These are phyloP conservation scores for Ceraceosorus bombacis DNA, from an alignment of 1,284 basidiomycete genomes.

Conservation along the genomic window DNA sequence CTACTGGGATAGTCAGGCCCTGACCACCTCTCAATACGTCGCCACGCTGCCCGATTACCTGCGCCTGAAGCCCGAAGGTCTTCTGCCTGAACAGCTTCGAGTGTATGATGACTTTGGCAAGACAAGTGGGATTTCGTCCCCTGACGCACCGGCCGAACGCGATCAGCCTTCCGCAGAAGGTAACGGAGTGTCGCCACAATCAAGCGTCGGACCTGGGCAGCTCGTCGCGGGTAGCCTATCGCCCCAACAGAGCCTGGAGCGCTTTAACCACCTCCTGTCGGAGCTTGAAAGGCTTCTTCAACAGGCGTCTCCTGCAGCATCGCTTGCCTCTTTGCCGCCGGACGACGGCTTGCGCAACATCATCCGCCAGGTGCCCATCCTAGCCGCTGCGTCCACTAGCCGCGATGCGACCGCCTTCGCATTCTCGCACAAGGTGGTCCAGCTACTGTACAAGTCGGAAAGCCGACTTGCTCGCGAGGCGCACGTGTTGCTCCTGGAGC, in stretches of 20 bases:
- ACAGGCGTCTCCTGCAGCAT: slow-evolving; percentile 23
- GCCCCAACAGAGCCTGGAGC: slow-evolving; percentile 46
- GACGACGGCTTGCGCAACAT: slow-evolving; percentile 79
- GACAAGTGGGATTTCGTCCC: neutral
- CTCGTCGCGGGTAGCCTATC: slow-evolving; percentile 8
- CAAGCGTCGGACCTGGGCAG: neutral
- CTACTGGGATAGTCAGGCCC: slow-evolving; percentile 41
- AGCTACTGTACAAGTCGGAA: slow-evolving; percentile 46
- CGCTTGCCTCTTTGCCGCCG: slow-evolving; percentile 52
- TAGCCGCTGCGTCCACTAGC: slow-evolving; percentile 69
- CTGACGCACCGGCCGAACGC: slow-evolving; percentile 14
- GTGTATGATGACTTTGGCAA: slow-evolving; percentile 86
- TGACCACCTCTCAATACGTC: slow-evolving; percentile 60
- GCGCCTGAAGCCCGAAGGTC: slow-evolving; percentile 72
- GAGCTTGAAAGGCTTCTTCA: slow-evolving; percentile 41
- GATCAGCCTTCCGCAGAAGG: slow-evolving; percentile 16
- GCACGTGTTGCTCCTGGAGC: slow-evolving; percentile 81
- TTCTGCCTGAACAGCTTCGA: slow-evolving; percentile 71
- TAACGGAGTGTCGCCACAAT: too few relatives aligned
- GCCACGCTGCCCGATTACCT: slow-evolving; percentile 79
- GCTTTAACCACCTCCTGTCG: slow-evolving; percentile 40
- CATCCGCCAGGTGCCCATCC: slow-evolving; percentile 69
- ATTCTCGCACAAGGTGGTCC: slow-evolving; percentile 88
- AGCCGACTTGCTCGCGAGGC: slow-evolving; percentile 37
- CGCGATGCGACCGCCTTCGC: slow-evolving; percentile 76